A percentile compares a stretch with the other conserved stretches of the same genome.
phyloP scores from a whole-genome alignment of 306 rosid species.

The Sesbania bispinosa region DNA sequence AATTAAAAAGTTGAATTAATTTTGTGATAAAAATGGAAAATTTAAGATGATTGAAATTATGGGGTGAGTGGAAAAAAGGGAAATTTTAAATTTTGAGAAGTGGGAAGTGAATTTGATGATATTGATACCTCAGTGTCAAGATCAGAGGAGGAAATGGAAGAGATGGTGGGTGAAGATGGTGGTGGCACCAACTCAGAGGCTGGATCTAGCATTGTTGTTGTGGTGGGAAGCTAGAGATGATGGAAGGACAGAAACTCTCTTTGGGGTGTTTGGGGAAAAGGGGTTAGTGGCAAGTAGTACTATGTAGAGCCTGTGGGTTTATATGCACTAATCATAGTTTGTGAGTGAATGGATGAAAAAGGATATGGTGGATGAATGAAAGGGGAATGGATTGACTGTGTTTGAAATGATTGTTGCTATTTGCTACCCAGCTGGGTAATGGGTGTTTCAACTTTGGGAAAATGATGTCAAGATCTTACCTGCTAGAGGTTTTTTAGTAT shows the following conservation, averaged over 20 bases:
- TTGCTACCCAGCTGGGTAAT: constrained; percentile 30
- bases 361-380: background rate
- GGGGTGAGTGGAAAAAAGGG: constrained; percentile 19
- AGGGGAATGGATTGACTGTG: constrained; percentile 10
- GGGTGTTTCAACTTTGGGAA: constrained; percentile 17
- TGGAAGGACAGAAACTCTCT: background rate
- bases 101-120: background rate
- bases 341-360: constrained; percentile 1
- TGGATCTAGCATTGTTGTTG: constrained; percentile 70
- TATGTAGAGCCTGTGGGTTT: constrained; percentile 10
- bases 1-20: background rate
- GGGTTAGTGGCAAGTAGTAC: background rate
- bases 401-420: constrained; percentile 28
- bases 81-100: background rate
- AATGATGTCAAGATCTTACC: background rate
- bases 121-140: constrained; percentile 73
- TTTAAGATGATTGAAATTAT: background rate
- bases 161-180: constrained; percentile 83
- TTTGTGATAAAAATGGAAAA: background rate
- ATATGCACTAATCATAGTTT: constrained; percentile 2
- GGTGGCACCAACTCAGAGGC: constrained; percentile 72
- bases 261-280: constrained; percentile 4
- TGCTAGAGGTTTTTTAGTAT: background rate
- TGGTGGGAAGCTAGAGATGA: no score
- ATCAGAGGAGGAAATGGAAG: constrained; percentile 96